Percentiles rank a stretch among this genome's conserved stretches.
Conservation (phyloP, 179 eudicot species). For the Spergularia azorica region DNA sequence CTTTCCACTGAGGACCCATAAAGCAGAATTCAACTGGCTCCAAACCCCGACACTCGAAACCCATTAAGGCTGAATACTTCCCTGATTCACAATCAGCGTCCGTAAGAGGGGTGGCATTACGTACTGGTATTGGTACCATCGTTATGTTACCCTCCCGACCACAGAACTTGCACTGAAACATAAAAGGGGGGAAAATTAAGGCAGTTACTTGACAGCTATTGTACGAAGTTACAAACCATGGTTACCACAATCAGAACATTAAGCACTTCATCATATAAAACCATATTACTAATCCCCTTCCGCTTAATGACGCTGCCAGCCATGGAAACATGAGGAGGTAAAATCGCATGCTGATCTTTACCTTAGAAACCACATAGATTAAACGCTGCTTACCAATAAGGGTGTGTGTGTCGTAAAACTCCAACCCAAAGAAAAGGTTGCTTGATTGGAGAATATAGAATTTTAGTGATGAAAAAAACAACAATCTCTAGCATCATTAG, state of each 20-base stretch:
- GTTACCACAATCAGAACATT: neutral
- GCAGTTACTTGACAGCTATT: constrained; percentile 2
- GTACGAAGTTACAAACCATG: neutral
- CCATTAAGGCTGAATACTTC: constrained; percentile 62
- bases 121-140: constrained; percentile 47
- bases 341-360: no score
- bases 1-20: constrained; percentile 74
- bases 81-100: constrained; percentile 47
- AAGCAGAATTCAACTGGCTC: constrained; percentile 76
- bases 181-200: neutral
- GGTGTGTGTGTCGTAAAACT: neutral
- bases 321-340: neutral
- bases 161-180: constrained; percentile 83
- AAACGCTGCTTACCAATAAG: no score
- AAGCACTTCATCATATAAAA: neutral
- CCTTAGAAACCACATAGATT: no score
- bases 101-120: constrained; percentile 62
- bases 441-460: neutral
- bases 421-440: neutral
- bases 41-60: constrained; percentile 80
- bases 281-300: no score
- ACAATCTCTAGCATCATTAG: neutral
- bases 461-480: neutral
- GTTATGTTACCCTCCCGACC: constrained; percentile 66
- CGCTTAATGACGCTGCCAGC: neutral